Evolutionary conservation across 345 rosid species (phyloP).

Genomic region (Eucalyptus camaldulensis): DNA sequence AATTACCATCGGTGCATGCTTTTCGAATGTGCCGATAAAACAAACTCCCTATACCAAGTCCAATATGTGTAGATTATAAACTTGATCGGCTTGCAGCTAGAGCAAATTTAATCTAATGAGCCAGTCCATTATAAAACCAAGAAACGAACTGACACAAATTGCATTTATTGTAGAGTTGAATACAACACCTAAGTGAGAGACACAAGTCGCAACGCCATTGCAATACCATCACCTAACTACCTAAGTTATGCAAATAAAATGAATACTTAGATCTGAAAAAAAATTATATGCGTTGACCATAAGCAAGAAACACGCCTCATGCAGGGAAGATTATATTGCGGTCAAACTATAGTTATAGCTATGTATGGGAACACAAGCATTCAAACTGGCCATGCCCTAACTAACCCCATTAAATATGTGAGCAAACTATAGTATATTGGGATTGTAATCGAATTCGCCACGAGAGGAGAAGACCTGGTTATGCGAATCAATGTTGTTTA

Average conservation of each 20-base stretch:
- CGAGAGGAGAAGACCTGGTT: neutral
- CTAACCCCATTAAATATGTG: neutral
- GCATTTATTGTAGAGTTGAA: neutral
- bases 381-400: neutral
- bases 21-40: neutral
- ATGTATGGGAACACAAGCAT: conserved; percentile 10
- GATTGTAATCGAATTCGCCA: neutral
- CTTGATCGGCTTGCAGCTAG: neutral
- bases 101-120: neutral
- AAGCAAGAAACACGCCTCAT: neutral
- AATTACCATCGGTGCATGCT: neutral
- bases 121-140: neutral
- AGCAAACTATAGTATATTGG: neutral
- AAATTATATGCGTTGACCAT: neutral
- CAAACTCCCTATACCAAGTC: neutral
- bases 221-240: neutral
- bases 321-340: neutral
- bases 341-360: neutral
- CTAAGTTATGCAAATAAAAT: no score
- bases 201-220: neutral
- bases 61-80: neutral
- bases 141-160: neutral
- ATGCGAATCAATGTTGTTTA: neutral
- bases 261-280: neutral
- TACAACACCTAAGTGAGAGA: neutral